Evolutionary conservation across 164 flowering plant genomes (phyloP), one percentile per base, ranked within the genome.

Genomic region (Nymphaea thermarum): DNA sequence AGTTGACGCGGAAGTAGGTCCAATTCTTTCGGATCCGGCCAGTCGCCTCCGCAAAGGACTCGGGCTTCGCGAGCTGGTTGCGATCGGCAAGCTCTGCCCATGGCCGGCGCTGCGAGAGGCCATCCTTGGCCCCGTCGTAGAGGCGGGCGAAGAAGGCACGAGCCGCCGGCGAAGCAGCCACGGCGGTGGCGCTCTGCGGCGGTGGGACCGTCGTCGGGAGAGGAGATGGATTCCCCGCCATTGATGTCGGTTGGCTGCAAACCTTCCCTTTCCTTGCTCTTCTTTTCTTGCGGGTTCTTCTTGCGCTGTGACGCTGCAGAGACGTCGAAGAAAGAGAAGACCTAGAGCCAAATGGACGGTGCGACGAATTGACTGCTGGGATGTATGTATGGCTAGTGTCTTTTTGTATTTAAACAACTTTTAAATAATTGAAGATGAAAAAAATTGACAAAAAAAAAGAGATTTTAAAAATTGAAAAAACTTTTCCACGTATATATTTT

Each of bases 11-110:
- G 78, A 90, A 90, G 79, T 88, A 90, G 70, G 88, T 43, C 80
- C 78, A 82, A 70, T 90, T 90, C 69, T 86, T 87, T 72, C 91
- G 87, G 74, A 87, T 51, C 18, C 96, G 93, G 62, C 81, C 53
- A 55, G 89, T 69, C 68, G 92, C 90, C 6, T 90, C 94, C 64
- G 97, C 69, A 73, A 87, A 66, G 62, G 90, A 83, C 4, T 83
- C 87, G 0, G 97, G 97, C 43, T 80, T 79, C 67, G 88, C 67
- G 71, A 88, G 77, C 66, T 87, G 75, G 73, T 85, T 60, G 44
- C 93, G 84, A 60, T 91, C 97, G 16, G 72, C 71, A 71, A 91
- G 93, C 74, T 91, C 95, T 6, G 74, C 15, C 93, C 94, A 91
- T 18, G 91, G 85, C 3, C 89, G 89, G 67, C 90, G 87, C 69